These are phyloP conservation scores for Phytophthora melonis DNA, from an alignment of 352 stramenopile species.

Conservation along the genomic window DNA sequence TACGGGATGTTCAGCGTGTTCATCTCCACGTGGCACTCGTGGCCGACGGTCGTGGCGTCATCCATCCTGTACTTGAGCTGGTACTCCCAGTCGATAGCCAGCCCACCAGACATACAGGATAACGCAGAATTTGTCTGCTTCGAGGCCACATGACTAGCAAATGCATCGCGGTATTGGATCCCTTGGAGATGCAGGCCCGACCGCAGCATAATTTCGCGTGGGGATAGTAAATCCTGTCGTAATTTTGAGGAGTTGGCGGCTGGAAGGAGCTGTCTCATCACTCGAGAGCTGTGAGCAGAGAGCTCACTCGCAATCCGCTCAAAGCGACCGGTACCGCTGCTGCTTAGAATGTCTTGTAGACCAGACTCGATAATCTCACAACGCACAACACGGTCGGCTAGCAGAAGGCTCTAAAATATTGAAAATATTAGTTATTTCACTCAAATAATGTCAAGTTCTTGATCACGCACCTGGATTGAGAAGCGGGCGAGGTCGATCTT, in stretches of 20 bases:
- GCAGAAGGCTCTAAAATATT: slow-evolving; percentile 41
- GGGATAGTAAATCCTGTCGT: not conserved
- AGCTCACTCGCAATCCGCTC: slow-evolving; percentile 16
- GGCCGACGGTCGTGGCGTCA: slow-evolving; percentile 61
- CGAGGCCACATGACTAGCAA: slow-evolving; percentile 35
- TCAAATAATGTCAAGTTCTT: not conserved
- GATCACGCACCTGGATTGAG: slow-evolving; percentile 39
- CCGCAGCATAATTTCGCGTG: slow-evolving; percentile 28
- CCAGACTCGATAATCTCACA: slow-evolving; percentile 52
- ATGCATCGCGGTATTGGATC: slow-evolving; percentile 62
- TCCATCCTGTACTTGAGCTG: slow-evolving; percentile 76
- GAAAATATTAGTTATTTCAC: not conserved
- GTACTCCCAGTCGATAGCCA: slow-evolving; percentile 52
- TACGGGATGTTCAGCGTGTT: slow-evolving; percentile 62
- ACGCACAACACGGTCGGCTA: slow-evolving; percentile 60
- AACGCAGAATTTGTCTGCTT: not conserved
- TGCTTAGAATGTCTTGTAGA: not conserved
- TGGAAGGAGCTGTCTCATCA: slow-evolving; percentile 15
- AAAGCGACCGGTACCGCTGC: not conserved
- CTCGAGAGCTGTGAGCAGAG: slow-evolving; percentile 4
- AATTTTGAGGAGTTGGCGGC: not conserved
- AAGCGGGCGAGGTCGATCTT: slow-evolving; percentile 20
- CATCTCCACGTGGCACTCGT: slow-evolving; percentile 73
- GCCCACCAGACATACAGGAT: not conserved
- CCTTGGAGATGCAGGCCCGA: slow-evolving; percentile 55